A percentile compares a stretch with the other conserved stretches of the same genome.
Evolutionary conservation across 2,329 filamentous ascomycete genomes (phyloP).

Genomic region (Calonectria multiphialidica): DNA sequence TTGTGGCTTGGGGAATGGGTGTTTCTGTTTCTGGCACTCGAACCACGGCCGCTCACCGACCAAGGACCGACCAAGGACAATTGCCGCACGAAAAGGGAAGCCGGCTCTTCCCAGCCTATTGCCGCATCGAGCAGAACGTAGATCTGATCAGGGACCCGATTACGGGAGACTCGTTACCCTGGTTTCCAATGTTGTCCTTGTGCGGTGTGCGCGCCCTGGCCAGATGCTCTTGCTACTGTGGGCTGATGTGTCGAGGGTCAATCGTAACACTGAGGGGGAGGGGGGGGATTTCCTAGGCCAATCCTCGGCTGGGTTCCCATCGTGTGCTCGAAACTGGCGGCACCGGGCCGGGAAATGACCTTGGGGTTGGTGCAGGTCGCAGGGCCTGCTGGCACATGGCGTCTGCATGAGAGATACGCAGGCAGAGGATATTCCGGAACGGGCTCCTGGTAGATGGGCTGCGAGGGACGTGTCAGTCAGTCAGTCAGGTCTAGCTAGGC

Average conservation of each 20-base stretch:
- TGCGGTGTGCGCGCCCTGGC: conserved; percentile 16
- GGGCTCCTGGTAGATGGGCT: neutral
- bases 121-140: conserved; percentile 6
- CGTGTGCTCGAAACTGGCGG: conserved; percentile 23
- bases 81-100: neutral
- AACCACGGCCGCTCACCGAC: neutral
- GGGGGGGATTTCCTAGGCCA: conserved; percentile 3
- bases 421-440: conserved; percentile 10
- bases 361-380: conserved; percentile 8
- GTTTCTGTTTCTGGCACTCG: neutral
- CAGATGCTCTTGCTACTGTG: conserved; percentile 34
- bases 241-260: conserved; percentile 29
- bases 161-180: neutral
- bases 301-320: conserved; percentile 14
- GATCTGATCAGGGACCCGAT: conserved; percentile 3
- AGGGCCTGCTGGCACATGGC: conserved; percentile 12
- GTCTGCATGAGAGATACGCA: conserved; percentile 16
- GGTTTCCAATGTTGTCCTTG: conserved; percentile 22
- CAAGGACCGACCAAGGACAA: neutral
- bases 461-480: neutral
- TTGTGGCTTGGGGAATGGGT: neutral
- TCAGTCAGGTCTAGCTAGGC: no score
- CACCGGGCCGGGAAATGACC: conserved; percentile 6
- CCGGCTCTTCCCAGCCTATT: conserved; percentile 5
- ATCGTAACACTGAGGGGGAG: conserved; percentile 32